These are phyloP conservation scores for Alternaria triticimaculans DNA, from an alignment of 2,329 filamentous ascomycete genomes.

Conservation along the genomic window DNA sequence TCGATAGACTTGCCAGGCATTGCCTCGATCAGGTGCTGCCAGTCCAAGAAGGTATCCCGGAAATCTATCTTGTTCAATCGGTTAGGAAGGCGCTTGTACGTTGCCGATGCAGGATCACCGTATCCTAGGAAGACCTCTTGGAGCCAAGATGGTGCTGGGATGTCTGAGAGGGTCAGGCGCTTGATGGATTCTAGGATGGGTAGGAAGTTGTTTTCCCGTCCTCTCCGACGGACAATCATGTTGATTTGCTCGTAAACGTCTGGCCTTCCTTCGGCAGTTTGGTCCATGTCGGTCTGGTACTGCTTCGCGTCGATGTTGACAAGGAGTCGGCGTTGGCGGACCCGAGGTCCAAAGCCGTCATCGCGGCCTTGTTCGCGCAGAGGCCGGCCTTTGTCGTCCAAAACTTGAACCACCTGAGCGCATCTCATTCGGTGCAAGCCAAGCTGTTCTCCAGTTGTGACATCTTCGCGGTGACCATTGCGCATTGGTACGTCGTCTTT, in stretches of 20 bases:
- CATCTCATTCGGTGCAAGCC: conserved; percentile 76
- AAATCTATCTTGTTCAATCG: conserved; percentile 83
- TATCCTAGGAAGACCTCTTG: conserved; percentile 98
- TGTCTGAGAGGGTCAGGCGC: conserved; percentile 81
- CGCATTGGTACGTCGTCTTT: conserved; percentile 58
- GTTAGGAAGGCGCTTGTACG: conserved; percentile 82
- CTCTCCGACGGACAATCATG: conserved; percentile 79
- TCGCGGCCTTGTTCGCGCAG: conserved; percentile 69
- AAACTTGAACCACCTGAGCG: conserved; percentile 83
- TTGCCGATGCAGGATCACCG: conserved; percentile 87
- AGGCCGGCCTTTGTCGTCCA: conserved; percentile 81
- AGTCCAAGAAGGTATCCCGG: conserved; percentile 92
- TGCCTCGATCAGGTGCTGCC: conserved; percentile 91
- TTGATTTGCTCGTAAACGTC: conserved; percentile 88
- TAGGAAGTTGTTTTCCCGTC: conserved; percentile 96
- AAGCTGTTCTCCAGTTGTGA: conserved; percentile 64
- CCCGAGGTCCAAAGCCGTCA: conserved; percentile 67
- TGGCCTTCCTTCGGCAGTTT: conserved; percentile 68
- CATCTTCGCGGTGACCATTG: conserved; percentile 60
- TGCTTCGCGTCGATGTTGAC: conserved; percentile 80
- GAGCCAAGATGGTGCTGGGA: conserved; percentile 87
- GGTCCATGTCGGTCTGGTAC: conserved; percentile 78
- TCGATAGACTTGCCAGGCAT: conserved; percentile 88
- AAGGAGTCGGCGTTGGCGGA: conserved; percentile 72
- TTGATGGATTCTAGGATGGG: conserved; percentile 91